Percentiles rank a stretch among this genome's conserved stretches.
These are phyloP conservation scores for Nyssa sinensis DNA, from an alignment of 148 eudicot genomes.

Conservation along the genomic window DNA sequence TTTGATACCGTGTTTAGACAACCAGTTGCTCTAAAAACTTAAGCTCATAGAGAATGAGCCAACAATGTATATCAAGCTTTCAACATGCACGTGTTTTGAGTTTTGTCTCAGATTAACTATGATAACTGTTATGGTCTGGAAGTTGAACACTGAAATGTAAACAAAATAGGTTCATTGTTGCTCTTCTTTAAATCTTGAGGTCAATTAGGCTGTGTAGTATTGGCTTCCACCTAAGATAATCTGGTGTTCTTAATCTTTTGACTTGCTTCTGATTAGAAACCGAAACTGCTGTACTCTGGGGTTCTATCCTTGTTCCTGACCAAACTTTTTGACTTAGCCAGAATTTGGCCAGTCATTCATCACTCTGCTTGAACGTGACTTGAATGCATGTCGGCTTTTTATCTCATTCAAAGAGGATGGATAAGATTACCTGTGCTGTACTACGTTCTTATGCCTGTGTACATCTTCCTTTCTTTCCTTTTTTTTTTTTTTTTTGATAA, in stretches of 20 bases:
- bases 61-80: too few species aligned
- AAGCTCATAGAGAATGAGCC: too few species aligned
- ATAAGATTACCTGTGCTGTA: not conserved
- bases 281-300: not conserved
- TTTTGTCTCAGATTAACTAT: not conserved
- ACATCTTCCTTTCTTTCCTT: too few species aligned
- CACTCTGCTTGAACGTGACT: not conserved
- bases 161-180: not conserved
- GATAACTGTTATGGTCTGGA: not conserved
- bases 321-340: not conserved
- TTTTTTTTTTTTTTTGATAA: too few species aligned
- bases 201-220: not conserved
- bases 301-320: not conserved
- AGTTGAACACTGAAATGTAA: not conserved
- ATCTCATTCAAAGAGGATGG: not conserved
- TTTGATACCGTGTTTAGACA: too few species aligned
- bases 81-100: not conserved
- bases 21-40: too few species aligned
- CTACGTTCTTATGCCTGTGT: not conserved
- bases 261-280: not conserved
- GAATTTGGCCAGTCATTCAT: not conserved
- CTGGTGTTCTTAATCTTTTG: not conserved
- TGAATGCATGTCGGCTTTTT: not conserved
- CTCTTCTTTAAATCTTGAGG: not conserved
- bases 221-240: not conserved